Evolutionary conservation across 768 basidiomycete species (phyloP), one percentile per base, ranked within the genome.

Genomic region (Sutorius australiensis): DNA sequence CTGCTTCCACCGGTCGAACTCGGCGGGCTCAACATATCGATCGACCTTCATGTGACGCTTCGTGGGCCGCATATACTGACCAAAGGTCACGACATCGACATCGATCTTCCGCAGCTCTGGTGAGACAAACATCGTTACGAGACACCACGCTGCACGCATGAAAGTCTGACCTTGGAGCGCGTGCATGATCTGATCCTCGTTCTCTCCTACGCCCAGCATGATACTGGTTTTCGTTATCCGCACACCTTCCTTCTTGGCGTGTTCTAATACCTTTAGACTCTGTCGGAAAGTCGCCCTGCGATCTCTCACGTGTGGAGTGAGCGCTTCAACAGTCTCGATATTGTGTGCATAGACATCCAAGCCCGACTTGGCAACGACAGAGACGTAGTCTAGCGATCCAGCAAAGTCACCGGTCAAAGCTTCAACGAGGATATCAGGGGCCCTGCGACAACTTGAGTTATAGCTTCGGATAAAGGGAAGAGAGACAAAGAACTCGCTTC

Each of bases 31-130:
- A 21, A 98, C 93, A 62, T 99, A 99, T 30, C 92, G 88, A 60
- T 92, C 88, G 10, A 99, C 97, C 71, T 98, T 99, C 97, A 99
- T 98, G 72, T 99, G 97, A 28, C 86, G 82, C 71, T 98, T 98
- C 9, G 97, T 98, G 7, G 97, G 97, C 45, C 97, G 88, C 97
- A 99, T 98, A 71, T 99, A 99, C 73, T 99, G 97, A 2, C 97
- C 97, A 67, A 99, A 98, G 2, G 97, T 99, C 28, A 99, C 93
- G 6, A 99, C 95, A 64, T 98, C 95, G 41, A 98, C 95, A 59
- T 92, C 80, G 42, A 84, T 76, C 59, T 85, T 86, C 40, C 95
- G 87, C 7, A 98, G 79, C 58, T 95, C 97, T 98, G 67, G 42
- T 34, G 53, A 40, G 9, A n/a, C 1, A 8, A 30, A 46, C 43